Evolutionary conservation across 2,329 filamentous ascomycete genomes (phyloP), one percentile per base, ranked within the genome.

Genomic region (Coniochaeta ligniaria): DNA sequence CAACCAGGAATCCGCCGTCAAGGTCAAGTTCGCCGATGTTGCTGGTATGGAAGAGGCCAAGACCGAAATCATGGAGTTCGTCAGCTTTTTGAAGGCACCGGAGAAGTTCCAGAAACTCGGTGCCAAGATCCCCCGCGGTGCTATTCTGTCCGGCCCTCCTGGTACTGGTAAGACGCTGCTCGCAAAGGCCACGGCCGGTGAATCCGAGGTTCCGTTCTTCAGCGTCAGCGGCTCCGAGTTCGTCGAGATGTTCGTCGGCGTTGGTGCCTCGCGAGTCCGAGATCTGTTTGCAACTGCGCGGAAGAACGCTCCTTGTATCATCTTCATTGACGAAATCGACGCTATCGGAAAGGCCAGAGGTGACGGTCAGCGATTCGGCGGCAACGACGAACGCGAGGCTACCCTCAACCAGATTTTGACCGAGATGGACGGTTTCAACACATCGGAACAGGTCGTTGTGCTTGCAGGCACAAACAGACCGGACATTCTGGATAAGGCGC

Each of bases 341-440:
- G 95, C 95, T 61, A 97, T 99, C 69, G 95, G 95, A 68, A 92
- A 93, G 72, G 90, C 94, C 60, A 86, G 95, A 77, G 96, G 96
- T 72, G 85, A 88, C 38, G 89, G 88, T 65, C 69, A 71, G 55
- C 77, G 78, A 14, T 91, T 91, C 66, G 93, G 94, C 65, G 95
- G 95, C 63, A 98, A 98, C 71, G 95, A 99, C 71, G 95, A 99
- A 78, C 89, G 95, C 63, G 95, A 99, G 77, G 91, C 91, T 56
- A 99, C 95, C 0, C 86, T 99, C 31, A 99, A 99, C 76, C 95
- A 99, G 77, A 98, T 99, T 63, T 80, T 99, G 59, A 99, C 95
- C 0, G 95, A 99, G 75, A 99, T 99, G 95, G 95, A 99, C 73
- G 95, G 94, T 61, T 98, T 98, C 86, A 97, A 97, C 76, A 98